Evolutionary conservation across 1,139 yeast genomes (phyloP), one percentile per base, ranked within the genome.

Genomic region (Taphrina confusa): DNA sequence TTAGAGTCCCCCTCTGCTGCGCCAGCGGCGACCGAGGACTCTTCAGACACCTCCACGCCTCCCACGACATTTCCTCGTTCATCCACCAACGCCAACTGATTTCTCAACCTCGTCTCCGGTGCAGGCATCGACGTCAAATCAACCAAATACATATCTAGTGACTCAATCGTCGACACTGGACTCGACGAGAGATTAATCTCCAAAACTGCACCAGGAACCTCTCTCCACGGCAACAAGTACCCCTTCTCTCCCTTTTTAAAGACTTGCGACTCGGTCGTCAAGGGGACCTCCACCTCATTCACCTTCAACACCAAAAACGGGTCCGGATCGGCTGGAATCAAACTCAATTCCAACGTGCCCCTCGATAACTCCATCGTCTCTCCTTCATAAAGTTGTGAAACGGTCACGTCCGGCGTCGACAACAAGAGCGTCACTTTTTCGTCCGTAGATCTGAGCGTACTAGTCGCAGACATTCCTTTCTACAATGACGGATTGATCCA

Each of bases 111-210:
- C 4, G 57, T n/a, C n/a, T 52, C 57, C 11, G 57, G 57, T 23
- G 57, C 57, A 12, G 57, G 57, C 57, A 52, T 52, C 40, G 57
- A 52, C 12, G 57, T 52, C 23, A 40, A 52, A 39, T 52, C 49
- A 5, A 52, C 57, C 31, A 52, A 39, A 28, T 30, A 52, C 20
- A 49, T 52, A 36, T 52, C 57, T 30, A 52, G 40, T 9, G 57
- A 28, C 12, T 52, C 57, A n/a, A 31, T 30, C 30, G 30, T 20
- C 36, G 42, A 33, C 3, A 8, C 12, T 22, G 33, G 39, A 30
- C 31, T 12, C 4, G 12, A 9, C 6, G 57, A 23, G 9, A 52
- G 27, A 28, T 52, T 49, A 14, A 52, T 31, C 12, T 23, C 22
- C 23, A 52, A 27, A 22, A 52, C 27, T 12, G 57, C 57, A 14